Evolutionary conservation across 2,329 filamentous ascomycete genomes (phyloP).

Genomic region (Colletotrichum abscissum): DNA sequence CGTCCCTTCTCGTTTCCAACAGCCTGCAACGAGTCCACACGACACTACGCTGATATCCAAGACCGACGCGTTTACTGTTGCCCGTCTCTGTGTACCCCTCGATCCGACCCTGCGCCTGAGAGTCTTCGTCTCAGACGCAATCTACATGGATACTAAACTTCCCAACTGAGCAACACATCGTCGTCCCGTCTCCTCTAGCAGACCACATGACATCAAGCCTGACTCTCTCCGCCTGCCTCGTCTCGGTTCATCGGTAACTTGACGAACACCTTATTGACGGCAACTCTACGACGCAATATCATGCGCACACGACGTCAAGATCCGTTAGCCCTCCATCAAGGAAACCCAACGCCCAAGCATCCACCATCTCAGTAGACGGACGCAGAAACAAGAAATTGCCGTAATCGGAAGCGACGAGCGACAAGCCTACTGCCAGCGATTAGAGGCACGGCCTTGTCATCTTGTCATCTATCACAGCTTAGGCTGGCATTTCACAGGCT

Average conservation of each 20-base stretch:
- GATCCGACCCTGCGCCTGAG: neutral
- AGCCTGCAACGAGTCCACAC: neutral
- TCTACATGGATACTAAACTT: constrained; percentile 7
- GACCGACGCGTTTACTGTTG: constrained; percentile 9
- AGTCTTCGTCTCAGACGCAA: constrained; percentile 4
- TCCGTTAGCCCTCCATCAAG: neutral
- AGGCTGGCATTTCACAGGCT: neutral
- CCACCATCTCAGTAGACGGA: neutral
- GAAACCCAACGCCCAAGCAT: neutral
- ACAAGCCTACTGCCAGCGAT: neutral
- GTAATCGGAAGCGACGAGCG: neutral
- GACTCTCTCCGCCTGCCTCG: neutral
- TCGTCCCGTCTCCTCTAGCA: neutral
- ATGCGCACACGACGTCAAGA: constrained; percentile 1
- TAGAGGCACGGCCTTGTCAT: neutral
- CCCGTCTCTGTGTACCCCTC: neutral
- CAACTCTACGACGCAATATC: neutral
- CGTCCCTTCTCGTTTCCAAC: constrained; percentile 15
- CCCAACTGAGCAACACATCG: neutral
- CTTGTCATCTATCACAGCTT: neutral
- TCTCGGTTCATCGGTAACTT: neutral
- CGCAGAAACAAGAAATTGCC: neutral
- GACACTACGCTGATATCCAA: neutral
- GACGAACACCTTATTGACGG: neutral
- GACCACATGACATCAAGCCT: neutral